Evolutionary conservation across 2,329 filamentous ascomycete species (phyloP), one percentile per base, ranked within the genome.

Genomic region (Paracamarosporium sp.): DNA sequence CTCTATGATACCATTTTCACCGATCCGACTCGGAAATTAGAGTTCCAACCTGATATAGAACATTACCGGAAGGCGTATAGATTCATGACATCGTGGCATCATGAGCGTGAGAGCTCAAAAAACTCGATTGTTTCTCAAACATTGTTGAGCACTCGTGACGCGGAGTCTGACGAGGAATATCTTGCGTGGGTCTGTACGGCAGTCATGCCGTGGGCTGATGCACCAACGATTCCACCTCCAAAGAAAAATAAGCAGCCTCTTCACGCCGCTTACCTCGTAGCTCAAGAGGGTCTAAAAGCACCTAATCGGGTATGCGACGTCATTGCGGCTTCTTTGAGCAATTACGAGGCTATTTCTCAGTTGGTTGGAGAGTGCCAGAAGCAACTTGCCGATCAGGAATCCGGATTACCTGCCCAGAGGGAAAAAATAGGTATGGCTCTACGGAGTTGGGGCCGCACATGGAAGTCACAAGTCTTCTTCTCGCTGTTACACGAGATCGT

Each of bases 121-220:
- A 83, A 15, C 78, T 85, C 62, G 81, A 84, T 57, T 17, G 66
- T 74, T 8, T 30, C 63, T 6, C 47, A 66, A 8, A 70, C 59
- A 1, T 81, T 96, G 1, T 76, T 93, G 9, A 83, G 82, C 13
- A 85, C 87, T 51, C 78, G 85, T 0, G 86, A 91, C 50, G 89
- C 89, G 17, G 72, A 77, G 17, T 93, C 85, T 0, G 87, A 91
- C 50, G 89, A 89, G 17, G 72, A 77, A n/a, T 93, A 90, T 72
- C 80, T 89, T 43, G 85, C 89, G 6, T 97, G 93, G 93, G 80
- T 90, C 17, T 82, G 96, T 20, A 86, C 88, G 2, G 88, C 92
- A 5, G 76, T 96, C 24, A 83, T 86, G 13, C 93, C 93, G 0
- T 97, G 92, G 88, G 79, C 81, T 71, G 86, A 79, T 70, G 80